phyloP scores from a whole-genome alignment of 2,329 filamentous ascomycete species.

The Thelonectria blattea region DNA sequence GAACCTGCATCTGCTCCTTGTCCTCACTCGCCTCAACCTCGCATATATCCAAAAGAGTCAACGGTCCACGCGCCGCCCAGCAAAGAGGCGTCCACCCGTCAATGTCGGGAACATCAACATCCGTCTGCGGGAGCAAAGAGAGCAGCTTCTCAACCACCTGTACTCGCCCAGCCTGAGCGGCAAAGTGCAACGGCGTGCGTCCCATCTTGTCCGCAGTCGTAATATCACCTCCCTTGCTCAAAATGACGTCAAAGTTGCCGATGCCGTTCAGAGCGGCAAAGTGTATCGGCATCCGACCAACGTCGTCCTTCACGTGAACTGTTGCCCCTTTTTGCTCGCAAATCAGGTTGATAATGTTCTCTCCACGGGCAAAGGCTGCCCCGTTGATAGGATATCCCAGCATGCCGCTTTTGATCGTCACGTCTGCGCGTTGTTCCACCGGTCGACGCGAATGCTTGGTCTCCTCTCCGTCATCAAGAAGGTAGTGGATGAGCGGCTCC shows the following conservation, averaged over 20 bases:
- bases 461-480: not conserved
- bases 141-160: not conserved
- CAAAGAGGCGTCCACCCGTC: constrained; percentile 21
- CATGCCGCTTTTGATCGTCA: not conserved
- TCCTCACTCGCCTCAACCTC: not conserved
- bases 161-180: not conserved
- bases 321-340: not conserved
- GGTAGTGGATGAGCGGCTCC: not conserved
- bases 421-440: not conserved
- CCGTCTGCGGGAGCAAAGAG: not conserved
- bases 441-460: not conserved
- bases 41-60: not conserved
- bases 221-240: not conserved
- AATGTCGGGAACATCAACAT: constrained; percentile 6
- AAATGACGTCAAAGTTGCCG: not conserved
- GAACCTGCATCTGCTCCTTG: not conserved
- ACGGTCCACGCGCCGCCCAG: constrained; percentile 11
- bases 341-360: not conserved
- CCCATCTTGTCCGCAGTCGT: not conserved
- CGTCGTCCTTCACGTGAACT: not conserved
- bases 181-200: not conserved
- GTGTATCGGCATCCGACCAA: constrained; percentile 17
- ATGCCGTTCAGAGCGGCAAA: not conserved
- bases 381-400: not conserved
- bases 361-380: not conserved